These are phyloP conservation scores for Castanea mollissima DNA, from an alignment of 306 rosid genomes.

Conservation along the genomic window DNA sequence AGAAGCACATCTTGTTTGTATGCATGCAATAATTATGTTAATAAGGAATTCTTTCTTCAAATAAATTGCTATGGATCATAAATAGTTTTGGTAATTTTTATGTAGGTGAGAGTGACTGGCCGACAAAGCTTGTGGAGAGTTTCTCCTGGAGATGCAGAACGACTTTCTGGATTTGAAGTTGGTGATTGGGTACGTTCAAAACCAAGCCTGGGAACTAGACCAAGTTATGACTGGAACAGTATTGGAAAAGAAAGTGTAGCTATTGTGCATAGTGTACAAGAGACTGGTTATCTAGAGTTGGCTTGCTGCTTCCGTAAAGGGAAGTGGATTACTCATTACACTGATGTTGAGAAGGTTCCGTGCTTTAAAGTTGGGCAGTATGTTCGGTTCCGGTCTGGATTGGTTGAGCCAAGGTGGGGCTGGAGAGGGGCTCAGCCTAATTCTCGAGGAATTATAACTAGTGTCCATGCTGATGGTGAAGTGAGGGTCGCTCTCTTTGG, in stretches of 20 bases:
- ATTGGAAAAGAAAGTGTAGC: constrained; percentile 90
- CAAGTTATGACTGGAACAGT: constrained; percentile 93
- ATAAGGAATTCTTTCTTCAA: background rate
- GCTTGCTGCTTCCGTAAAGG: constrained; percentile 98
- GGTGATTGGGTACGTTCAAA: constrained; percentile 99
- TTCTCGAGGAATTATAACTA: constrained; percentile 76
- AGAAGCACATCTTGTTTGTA: background rate
- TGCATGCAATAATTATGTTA: constrained; percentile 10
- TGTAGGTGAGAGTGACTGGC: constrained; percentile 82
- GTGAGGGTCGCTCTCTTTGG: constrained; percentile 79
- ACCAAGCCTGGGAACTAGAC: constrained; percentile 90
- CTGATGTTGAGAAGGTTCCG: constrained; percentile 88
- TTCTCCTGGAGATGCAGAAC: constrained; percentile 97
- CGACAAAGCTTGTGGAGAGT: constrained; percentile 94
- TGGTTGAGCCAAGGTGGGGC: constrained; percentile 93
- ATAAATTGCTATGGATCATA: background rate
- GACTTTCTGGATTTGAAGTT: constrained; percentile 93
- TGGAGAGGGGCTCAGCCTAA: constrained; percentile 89
- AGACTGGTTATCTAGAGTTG: constrained; percentile 84
- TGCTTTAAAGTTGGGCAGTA: constrained; percentile 83
- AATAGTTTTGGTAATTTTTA: constrained; percentile 26
- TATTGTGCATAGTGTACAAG: constrained; percentile 94
- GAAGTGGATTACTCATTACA: constrained; percentile 82
- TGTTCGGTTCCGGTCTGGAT: constrained; percentile 79
- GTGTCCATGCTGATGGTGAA: constrained; percentile 93